Conservation (phyloP, 176 grass and related monocot genomes). For the Canna indica region DNA sequence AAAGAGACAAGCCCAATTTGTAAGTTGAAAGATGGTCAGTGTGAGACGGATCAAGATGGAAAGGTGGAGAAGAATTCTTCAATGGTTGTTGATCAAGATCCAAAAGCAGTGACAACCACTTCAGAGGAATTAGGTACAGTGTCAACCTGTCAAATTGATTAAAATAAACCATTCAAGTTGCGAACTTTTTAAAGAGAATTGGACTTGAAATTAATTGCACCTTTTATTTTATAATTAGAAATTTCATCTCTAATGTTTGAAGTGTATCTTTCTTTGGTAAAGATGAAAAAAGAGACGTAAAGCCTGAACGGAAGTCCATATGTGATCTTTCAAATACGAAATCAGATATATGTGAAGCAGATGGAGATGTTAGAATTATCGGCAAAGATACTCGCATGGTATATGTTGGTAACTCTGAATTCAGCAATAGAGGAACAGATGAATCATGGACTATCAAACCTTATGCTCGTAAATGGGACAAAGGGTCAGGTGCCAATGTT, state of each 20-base stretch:
- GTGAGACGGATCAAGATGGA: neutral
- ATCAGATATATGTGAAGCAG: constrained; percentile 7
- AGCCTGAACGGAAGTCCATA: neutral
- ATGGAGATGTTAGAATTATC: constrained; percentile 9
- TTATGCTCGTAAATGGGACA: constrained; percentile 19
- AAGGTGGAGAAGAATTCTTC: neutral
- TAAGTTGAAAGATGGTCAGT: neutral
- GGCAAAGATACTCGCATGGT: neutral
- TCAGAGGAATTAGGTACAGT: neutral
- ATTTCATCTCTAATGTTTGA: neutral
- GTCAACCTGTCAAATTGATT: neutral
- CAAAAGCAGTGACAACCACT: neutral
- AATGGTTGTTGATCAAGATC: neutral
- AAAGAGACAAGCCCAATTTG: neutral
- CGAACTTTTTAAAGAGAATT: too few species aligned
- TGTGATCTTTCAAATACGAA: neutral
- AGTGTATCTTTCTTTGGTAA: neutral
- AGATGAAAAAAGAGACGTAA: neutral
- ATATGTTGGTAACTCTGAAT: neutral
- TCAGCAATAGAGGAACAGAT: too few species aligned
- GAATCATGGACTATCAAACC: constrained; percentile 14
- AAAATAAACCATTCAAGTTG: neutral
- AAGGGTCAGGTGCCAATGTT: neutral
- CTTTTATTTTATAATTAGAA: neutral
- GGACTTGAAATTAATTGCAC: too few species aligned